Base-by-base conservation (phyloP, 106 monocot genomes). In the Dactylorhiza incarnata region DNA sequence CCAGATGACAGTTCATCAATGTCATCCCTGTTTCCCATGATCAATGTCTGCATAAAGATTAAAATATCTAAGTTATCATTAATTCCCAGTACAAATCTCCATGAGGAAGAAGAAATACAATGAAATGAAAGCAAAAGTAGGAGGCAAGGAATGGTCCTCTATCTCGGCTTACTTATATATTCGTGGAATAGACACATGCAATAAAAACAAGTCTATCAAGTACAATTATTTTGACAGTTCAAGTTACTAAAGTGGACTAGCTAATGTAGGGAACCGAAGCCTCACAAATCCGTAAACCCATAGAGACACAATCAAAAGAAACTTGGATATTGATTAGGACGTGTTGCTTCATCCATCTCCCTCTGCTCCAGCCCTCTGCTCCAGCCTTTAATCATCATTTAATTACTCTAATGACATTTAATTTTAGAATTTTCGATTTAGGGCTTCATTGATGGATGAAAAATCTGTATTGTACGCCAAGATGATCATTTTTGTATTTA, bases 21-120 rank as follows among this genome's bases (percentile, higher is more conserved):
- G 85, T 93, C 96, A 53, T 96, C 96, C 61, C 96, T 86, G 84
- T 96, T 96, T 48, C 96, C 96, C 96, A 96, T 96, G 54, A 96
- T 91, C 87, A 96, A 75, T 17, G 93, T 96, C 96, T 96, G 85
- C 7, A 68, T 56, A 73, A 2, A 65, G 52, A 12, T 25, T 23
- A 23, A 49, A 37, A 37, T 14, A 15, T 37, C 37, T 45, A 68
- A 66, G 65, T 43, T 17, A 9, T 52, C 15, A 49, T 50, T 68
- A 7, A 29, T 51, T 7, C 26, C 22, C 1, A 22, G 9, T 14
- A 19, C 20, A 19, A 72, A 72, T 10, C 6, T 46, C 17, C 14
- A 10, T 15, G 12, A 45, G 63, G 25, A 68, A 17, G 44, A 69
- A 29, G 20, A 54, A 9, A 65, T 37, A 65, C 23, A 26, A 77